Percentiles rank a stretch among this genome's conserved stretches.
Evolutionary conservation across 192 early-diverging fungal genomes (phyloP).

Genomic region (Entomortierella parvispora): DNA sequence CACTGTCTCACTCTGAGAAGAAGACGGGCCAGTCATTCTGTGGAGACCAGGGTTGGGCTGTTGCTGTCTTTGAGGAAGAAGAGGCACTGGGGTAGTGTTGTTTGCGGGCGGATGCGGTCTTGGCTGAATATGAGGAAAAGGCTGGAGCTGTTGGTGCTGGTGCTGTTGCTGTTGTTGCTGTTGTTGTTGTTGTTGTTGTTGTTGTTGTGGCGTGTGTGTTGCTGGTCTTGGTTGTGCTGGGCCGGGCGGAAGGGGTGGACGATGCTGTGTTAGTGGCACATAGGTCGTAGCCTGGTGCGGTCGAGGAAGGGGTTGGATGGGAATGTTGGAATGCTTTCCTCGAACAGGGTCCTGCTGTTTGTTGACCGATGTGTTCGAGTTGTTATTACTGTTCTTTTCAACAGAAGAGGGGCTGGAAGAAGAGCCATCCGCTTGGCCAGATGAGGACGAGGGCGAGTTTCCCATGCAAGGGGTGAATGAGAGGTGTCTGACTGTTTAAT

Average conservation of each 20-base stretch:
- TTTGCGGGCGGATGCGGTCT: no score
- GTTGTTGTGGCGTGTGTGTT: not conserved
- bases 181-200: conserved; percentile 4
- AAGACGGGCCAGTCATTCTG: not conserved
- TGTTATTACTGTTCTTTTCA: not conserved
- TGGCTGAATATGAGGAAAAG: not conserved
- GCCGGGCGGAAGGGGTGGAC: conserved; percentile 4
- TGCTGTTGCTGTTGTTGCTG: conserved; percentile 10
- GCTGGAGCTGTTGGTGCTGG: conserved; percentile 2
- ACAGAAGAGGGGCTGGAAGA: conserved; percentile 11
- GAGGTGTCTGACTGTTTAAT: not conserved
- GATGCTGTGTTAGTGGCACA: conserved; percentile 5
- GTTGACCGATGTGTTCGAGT: conserved; percentile 4
- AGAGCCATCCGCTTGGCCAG: not conserved
- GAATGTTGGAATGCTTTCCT: conserved; percentile 28
- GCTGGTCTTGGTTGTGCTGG: conserved; percentile 13
- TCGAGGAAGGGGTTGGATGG: conserved; percentile 10
- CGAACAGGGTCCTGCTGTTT: conserved; percentile 14
- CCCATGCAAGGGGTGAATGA: conserved; percentile 11
- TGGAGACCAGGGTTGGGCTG: conserved; percentile 2
- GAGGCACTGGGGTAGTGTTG: no score
- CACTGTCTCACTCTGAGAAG: not conserved
- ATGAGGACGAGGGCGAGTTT: conserved; percentile 28
- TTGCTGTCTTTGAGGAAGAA: not conserved
- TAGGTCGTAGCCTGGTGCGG: not conserved